Base-by-base conservation (phyloP, 495 filamentous ascomycete genomes). In the Podospora appendiculata region DNA sequence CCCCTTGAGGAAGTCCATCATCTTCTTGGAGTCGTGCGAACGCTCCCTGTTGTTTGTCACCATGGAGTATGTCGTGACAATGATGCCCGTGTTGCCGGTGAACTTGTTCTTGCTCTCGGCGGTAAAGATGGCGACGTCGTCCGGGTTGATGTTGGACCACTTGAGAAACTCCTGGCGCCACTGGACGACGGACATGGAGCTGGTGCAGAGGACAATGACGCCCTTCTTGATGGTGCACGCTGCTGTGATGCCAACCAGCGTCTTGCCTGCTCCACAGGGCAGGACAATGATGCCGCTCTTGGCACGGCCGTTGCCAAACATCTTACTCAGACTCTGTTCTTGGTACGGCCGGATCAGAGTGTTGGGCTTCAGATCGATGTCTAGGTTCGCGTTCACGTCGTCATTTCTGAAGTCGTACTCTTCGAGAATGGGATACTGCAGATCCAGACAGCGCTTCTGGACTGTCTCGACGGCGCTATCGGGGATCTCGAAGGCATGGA, bases 351-450 rank as follows among this genome's bases (percentile, higher is more conserved):
- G 84, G 60, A 95, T 96, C 60, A 87, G 83, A 0, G 88, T 88
- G 60, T 81, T 82, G 2, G 90, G 89, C 61, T 83, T 85, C 43
- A 95, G 73, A 65, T 96, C 90, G 57, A 99, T 97, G 47, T 96
- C 89, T 2, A 97, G 73, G 43, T 87, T 94, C 0, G 90, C 79
- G 61, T 97, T 99, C 51, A 83, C 75, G 34, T 86, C 79, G 64
- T 99, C 94, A 56, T 92, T 92, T n/a, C 90, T 80, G 66, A 96
- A 97, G 62, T 97, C 94, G 67, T 99, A 97, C 66, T 99, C 93
- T 67, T 96, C 94, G 32, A 96, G 74, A 32, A 95, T 84, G 5
- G 92, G 94, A 57, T 86, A 87, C 14, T 83, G 84, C 41, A 99
- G 82, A 13, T 89, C 85, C 49, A 93, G 81, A 63, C 93, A 96